Conservation (phyloP, 2,329 filamentous ascomycete genomes). For the Septoria linicola region DNA sequence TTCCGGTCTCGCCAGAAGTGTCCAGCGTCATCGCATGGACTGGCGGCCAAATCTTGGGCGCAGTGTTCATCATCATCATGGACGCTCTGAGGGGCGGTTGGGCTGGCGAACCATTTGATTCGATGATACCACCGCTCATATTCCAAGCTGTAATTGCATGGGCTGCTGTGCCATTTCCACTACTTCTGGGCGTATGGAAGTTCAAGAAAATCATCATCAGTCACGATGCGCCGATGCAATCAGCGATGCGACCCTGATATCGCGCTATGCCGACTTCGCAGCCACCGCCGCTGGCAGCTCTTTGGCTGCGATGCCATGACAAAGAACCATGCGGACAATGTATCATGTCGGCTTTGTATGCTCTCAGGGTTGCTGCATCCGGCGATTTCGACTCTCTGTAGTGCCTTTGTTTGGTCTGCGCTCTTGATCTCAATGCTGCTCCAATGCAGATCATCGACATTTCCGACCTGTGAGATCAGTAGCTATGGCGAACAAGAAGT, state of each 20-base stretch:
- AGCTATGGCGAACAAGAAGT: background rate
- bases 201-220: slow-evolving; percentile 35
- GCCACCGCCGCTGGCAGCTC: too few species aligned
- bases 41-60: slow-evolving; percentile 81
- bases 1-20: slow-evolving; percentile 83
- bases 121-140: slow-evolving; percentile 73
- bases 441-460: background rate
- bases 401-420: background rate
- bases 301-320: background rate
- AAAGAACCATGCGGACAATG: background rate
- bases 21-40: slow-evolving; percentile 82
- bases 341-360: background rate
- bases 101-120: slow-evolving; percentile 42
- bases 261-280: too few species aligned
- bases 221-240: background rate
- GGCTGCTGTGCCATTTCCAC: slow-evolving; percentile 55
- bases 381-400: background rate
- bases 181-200: slow-evolving; percentile 24
- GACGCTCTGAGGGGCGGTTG: slow-evolving; percentile 63
- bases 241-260: background rate
- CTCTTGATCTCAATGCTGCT: background rate
- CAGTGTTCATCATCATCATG: slow-evolving; percentile 78
- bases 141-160: slow-evolving; percentile 74
- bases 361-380: background rate
- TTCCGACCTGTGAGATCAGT: background rate